phyloP scores from a whole-genome alignment of 2,329 filamentous ascomycete species.

The Fusarium phyllophilum region DNA sequence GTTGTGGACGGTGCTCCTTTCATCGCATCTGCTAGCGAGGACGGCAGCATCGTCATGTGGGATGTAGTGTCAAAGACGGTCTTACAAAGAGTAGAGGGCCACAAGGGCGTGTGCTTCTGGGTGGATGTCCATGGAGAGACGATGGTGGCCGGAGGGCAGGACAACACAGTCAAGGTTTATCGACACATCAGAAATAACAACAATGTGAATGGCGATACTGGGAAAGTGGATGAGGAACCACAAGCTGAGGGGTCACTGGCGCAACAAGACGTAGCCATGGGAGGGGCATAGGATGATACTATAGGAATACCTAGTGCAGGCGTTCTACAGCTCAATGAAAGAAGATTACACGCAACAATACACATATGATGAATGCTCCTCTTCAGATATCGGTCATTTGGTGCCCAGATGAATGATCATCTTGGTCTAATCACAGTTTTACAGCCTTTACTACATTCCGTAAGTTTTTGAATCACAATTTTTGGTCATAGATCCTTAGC shows the following conservation, averaged over 20 bases:
- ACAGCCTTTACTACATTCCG: too few relatives aligned
- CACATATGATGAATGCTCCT: too few relatives aligned
- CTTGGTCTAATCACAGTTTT: too few relatives aligned
- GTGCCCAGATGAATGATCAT: too few relatives aligned
- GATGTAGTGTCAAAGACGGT: conserved; percentile 88
- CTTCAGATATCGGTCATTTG: too few relatives aligned
- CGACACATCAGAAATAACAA: conserved; percentile 44
- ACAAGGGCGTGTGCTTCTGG: conserved; percentile 71
- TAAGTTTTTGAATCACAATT: too few relatives aligned
- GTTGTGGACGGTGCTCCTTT: conserved; percentile 64
- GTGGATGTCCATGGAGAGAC: conserved; percentile 68
- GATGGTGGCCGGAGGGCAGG: conserved; percentile 68
- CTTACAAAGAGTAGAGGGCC: conserved; percentile 71
- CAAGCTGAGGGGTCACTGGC: conserved; percentile 61
- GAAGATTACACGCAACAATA: too few relatives aligned
- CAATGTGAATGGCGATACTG: conserved; percentile 31
- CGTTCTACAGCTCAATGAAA: too few relatives aligned
- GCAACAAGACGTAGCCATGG: conserved; percentile 54
- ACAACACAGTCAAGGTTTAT: conserved; percentile 63
- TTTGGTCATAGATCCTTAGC: too few relatives aligned
- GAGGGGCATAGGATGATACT: conserved; percentile 37
- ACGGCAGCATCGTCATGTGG: conserved; percentile 88
- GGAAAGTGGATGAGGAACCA: conserved; percentile 56
- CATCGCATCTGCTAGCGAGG: conserved; percentile 85
- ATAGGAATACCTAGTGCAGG: too few relatives aligned